Evolutionary conservation across 1,284 basidiomycete species (phyloP).

Genomic region (Agroathelia rolfsii): DNA sequence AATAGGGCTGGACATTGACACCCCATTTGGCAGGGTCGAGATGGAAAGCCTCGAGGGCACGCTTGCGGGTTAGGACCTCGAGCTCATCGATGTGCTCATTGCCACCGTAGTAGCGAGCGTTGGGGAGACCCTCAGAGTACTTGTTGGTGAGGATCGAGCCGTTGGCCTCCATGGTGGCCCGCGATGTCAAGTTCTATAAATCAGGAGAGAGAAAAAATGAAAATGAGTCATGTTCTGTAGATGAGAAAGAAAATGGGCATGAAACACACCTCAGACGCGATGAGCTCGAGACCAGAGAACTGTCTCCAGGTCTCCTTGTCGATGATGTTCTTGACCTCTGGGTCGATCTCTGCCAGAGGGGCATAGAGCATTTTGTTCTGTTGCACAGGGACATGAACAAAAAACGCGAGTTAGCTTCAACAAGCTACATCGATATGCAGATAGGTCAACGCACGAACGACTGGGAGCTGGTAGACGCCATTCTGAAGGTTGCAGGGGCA

Average conservation of each 20-base stretch:
- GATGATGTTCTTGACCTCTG: conserved; percentile 93
- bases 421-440: neutral
- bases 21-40: conserved; percentile 93
- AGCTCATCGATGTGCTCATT: conserved; percentile 97
- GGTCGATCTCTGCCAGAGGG: conserved; percentile 84
- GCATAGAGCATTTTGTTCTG: conserved; percentile 91
- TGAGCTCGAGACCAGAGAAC: conserved; percentile 95
- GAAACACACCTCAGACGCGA: conserved; percentile 75
- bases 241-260: conserved; percentile 10
- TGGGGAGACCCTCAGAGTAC: conserved; percentile 93
- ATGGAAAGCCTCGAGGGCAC: conserved; percentile 94
- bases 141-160: conserved; percentile 99
- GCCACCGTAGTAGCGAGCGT: conserved; percentile 95
- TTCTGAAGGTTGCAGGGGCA: too few relatives aligned
- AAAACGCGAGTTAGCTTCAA: conserved; percentile 1
- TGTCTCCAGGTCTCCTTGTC: conserved; percentile 99
- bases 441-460: conserved; percentile 41
- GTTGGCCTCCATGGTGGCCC: conserved; percentile 95
- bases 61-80: conserved; percentile 90
- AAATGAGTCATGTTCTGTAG: too few relatives aligned
- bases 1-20: conserved; percentile 99
- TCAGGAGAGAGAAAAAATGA: conserved; percentile 8
- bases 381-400: too few relatives aligned
- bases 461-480: conserved; percentile 50
- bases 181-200: conserved; percentile 82